Base-by-base conservation (phyloP, 306 rosid species). In the Inga oerstediana region DNA sequence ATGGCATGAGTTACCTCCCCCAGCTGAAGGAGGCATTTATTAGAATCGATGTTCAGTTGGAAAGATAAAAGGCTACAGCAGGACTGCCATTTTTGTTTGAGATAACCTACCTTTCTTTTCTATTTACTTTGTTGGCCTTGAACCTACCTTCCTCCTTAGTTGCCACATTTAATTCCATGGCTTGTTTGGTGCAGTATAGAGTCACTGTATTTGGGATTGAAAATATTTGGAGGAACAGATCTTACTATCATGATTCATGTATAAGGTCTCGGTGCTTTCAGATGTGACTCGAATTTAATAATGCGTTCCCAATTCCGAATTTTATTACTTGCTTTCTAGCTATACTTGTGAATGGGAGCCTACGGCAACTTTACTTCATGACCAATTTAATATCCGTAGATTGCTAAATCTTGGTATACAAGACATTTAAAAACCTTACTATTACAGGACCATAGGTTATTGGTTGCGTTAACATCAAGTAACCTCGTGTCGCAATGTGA, bases 21-120 rank as follows among this genome's bases (percentile, higher is more conserved):
- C 34, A 46, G 81, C 67, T 35, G 64, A 69, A 14, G 74, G 27
- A 49, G 72, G 46, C 72, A 51, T 34, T 71, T 84, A 54, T 48
- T 65, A 45, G 81, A 44, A 68, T 84, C 74, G 74, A 14, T 62
- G 35, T 44, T 58, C 41, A 27, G 19, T 37, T 76, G 22, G 75
- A 64, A 75, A 71, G 35, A 48, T 10, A 30, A 48, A 37, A 51
- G 68, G 76, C 64, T 13, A 61, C 44, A 54, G 37, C 39, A 37
- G 34, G 54, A 19, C 45, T 52, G 44, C 35, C 32, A 72, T 51
- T 76, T n/a, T 76, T 72, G 32, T 77, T 51, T 69, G 39, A 48
- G 76, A 64, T 43, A 79, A 41, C 81, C 75, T 13, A n/a, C 73
- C 79, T 14, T 44, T 32, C 16, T 9, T 41, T 58, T 58, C 27